Base-by-base conservation (phyloP, 2,329 filamentous ascomycete species). In the Fusarium udum region DNA sequence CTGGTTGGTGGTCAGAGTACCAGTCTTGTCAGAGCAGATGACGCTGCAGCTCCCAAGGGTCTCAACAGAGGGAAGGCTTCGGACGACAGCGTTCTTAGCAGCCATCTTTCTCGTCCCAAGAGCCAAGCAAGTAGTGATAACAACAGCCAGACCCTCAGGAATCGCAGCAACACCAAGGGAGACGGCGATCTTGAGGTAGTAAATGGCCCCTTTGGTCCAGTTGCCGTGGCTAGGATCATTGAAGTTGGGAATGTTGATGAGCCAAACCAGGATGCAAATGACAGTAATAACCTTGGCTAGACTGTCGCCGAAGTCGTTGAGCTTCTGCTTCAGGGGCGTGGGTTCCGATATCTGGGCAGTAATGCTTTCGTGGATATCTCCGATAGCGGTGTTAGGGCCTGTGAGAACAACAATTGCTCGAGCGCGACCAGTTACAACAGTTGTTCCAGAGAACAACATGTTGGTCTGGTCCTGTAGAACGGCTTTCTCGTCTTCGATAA, bases 21-120 rank as follows among this genome's bases (percentile, higher is more conserved):
- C 97, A 10, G 96, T 99, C 88, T 99, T 99, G 87, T 99, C 96
- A 8, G 97, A 99, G 87, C 97, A 99, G 81, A 99, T 98, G 64
- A 99, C 95, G 79, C 96, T 99, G 89, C 96, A 99, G 88, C 96
- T 99, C 80, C 96, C 96, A 60, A 99, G 88, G 18, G 96, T 99
- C 84, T 99, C 96, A 59, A 99, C 96, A 4, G 96, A 99, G 26
- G 96, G 96, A 77, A 99, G 86, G 80, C 95, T 98, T 83, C 97
- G 91, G 66, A 99, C 97, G 42, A 99, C 95, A 13, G 96, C 96
- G 80, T 98, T 98, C 87, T 97, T 98, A 67, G 95, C 93, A 26
- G 96, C 97, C 97, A 99, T 99, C 85, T 97, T 98, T 74, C 96
- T 92, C 9, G 97, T 99, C 77, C 97, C 96, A 37, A 99, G 89